Evolutionary conservation across 805 yeast species (phyloP), one percentile per base, ranked within the genome.

Genomic region (Hagleromyces aurorensis): DNA sequence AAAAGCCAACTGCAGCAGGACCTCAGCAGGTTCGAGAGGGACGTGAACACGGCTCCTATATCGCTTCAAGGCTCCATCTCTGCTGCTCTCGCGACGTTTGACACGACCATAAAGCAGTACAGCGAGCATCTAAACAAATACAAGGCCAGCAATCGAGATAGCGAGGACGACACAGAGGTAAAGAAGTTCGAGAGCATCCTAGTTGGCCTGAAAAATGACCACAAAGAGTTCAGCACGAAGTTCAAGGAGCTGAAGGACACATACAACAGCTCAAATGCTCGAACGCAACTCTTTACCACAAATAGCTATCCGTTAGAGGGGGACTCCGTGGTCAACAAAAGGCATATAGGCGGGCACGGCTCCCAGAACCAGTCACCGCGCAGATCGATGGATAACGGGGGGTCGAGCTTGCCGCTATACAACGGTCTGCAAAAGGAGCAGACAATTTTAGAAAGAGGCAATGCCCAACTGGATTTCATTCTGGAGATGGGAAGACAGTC

Each of bases 401-500:
- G 71, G 66, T 6, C 59, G 70, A 37, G 38, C 4, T 20, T 50
- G 14, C 48, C 57, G 6, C 25, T 73, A 47, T 69, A 65, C 37
- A 77, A 78, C 29, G 94, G 93, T 0, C 57, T 83, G 33, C 63
- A 69, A 38, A 72, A 78, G 39, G 97, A 91, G 47, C 69, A 67
- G 25, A 69, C 70, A 25, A 69, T 72, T 6, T 59, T 81, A 20
- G 67, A 69, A 18, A 64, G 82, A 33, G 86, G 94, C 0, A 75
- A 81, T 23, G 75, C 75, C 32, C 94, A 84, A 51, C 61, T 91
- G 37, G 98, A 91, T 52, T 85, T 83, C 41, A 84, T 91, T 23
- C 55, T 91, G 23, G 96, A 83, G 47, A 80, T 84, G 78, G 97
- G 96, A 2, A 73, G 80, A 37, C 69, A 70, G 27, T 84, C 95